Evolutionary conservation across 495 filamentous ascomycete genomes (phyloP).

Genomic region (Aspergillus panamensis): DNA sequence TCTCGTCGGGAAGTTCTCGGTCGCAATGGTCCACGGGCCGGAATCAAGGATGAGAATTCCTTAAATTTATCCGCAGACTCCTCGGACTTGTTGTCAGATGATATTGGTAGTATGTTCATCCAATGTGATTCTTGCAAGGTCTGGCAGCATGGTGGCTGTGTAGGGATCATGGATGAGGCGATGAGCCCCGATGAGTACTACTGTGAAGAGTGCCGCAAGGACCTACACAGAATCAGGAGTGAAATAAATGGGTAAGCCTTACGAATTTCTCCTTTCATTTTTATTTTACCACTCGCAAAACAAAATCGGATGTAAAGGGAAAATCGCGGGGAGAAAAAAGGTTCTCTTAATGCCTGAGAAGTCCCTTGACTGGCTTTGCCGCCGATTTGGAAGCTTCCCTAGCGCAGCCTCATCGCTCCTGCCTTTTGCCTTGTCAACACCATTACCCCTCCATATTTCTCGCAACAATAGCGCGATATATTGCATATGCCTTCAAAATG

Average conservation of each 20-base stretch:
- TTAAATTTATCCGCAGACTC: conserved; percentile 31
- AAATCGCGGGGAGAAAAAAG: not conserved
- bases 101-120: conserved; percentile 90
- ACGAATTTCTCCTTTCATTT: conserved; percentile 5
- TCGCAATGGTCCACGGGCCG: conserved; percentile 42
- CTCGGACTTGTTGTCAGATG: conserved; percentile 63
- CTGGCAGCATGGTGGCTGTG: conserved; percentile 98
- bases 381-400: not conserved
- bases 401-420: not conserved
- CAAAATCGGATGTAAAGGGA: not conserved
- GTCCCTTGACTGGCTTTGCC: not conserved
- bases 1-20: conserved; percentile 56
- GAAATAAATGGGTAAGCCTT: conserved; percentile 82
- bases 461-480: not conserved
- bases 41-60: conserved; percentile 57
- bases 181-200: conserved; percentile 95
- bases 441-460: conserved; percentile 1
- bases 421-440: not conserved
- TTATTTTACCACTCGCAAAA: conserved; percentile 2
- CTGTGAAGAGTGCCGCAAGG: conserved; percentile 89
- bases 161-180: conserved; percentile 91
- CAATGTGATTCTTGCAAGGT: conserved; percentile 98
- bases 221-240: conserved; percentile 77
- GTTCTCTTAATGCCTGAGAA: not conserved
- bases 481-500: not conserved